phyloP scores from a whole-genome alignment of 2,329 filamentous ascomycete species.

The Cladosporium sp. region DNA sequence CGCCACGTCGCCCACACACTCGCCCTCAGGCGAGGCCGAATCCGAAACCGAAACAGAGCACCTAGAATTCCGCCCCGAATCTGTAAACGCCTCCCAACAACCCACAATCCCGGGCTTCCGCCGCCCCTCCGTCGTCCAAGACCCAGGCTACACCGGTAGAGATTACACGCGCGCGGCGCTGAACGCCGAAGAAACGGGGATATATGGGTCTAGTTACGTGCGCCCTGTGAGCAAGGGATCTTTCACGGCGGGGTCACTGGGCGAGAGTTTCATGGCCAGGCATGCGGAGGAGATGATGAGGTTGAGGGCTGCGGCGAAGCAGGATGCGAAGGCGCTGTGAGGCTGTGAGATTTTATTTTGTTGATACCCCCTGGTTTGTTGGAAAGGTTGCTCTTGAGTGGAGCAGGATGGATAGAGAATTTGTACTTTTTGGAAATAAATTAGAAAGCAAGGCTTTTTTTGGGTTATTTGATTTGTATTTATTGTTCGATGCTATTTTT shows the following conservation, averaged over 20 bases:
- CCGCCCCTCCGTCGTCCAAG: conserved; percentile 27
- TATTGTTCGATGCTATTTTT: background rate
- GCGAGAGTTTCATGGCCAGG: conserved; percentile 32
- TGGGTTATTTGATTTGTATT: background rate
- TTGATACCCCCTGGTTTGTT: conserved; percentile 3
- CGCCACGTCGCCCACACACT: conserved; percentile 3
- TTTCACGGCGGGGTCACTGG: conserved; percentile 28
- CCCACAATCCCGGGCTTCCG: conserved; percentile 32
- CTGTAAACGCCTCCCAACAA: conserved; percentile 24
- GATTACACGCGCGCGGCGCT: conserved; percentile 22
- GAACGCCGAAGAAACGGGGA: conserved; percentile 22
- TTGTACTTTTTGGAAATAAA: background rate
- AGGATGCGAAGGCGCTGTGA: conserved; percentile 7
- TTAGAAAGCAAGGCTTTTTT: background rate
- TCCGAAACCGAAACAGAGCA: conserved; percentile 18
- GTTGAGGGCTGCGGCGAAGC: conserved; percentile 1
- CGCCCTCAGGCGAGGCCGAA: background rate
- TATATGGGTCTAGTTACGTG: conserved; percentile 23
- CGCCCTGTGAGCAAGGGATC: conserved; percentile 17
- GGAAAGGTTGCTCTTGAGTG: too few relatives aligned
- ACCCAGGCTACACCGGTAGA: conserved; percentile 26
- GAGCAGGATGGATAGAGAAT: too few relatives aligned
- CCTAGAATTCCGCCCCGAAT: conserved; percentile 21
- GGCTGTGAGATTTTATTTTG: background rate
- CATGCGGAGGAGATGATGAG: conserved; percentile 24